A percentile compares a stretch with the other conserved stretches of the same genome.
Evolutionary conservation across 441 rosid species (phyloP).

Genomic region (Raphanus hybrid): DNA sequence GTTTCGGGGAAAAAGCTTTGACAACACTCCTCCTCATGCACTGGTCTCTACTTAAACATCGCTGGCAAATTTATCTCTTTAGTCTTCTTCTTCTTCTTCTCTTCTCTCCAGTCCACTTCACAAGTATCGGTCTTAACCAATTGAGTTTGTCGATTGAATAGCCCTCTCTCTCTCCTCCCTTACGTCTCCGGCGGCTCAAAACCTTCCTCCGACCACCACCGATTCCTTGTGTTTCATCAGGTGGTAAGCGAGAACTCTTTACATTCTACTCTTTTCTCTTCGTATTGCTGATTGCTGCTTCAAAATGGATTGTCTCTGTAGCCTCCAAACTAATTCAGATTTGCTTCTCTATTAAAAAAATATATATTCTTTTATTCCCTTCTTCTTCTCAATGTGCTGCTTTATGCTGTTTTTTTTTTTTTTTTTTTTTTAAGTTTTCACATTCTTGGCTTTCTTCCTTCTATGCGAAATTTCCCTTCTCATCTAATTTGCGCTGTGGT

Average conservation of each 20-base stretch:
- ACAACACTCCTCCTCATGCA: conserved; percentile 28
- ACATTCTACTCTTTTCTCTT: conserved; percentile 25
- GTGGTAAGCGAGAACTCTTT: conserved; percentile 20
- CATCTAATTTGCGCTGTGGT: conserved; percentile 4
- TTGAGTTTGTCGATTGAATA: conserved; percentile 11
- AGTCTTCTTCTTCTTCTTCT: neutral
- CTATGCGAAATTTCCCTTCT: conserved; percentile 20
- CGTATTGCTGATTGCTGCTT: conserved; percentile 16
- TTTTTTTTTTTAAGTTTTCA: conserved; percentile 15
- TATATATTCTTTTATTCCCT: neutral
- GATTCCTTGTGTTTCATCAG: neutral
- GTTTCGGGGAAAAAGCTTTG: neutral
- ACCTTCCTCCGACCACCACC: conserved; percentile 13
- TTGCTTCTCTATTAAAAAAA: neutral
- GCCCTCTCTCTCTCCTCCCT: neutral
- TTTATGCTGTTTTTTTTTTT: neutral
- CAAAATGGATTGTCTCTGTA: neutral
- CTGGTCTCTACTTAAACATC: neutral
- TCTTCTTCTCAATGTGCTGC: neutral
- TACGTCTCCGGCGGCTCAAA: conserved; percentile 15
- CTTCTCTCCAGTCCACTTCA: neutral
- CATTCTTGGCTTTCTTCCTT: conserved; percentile 10
- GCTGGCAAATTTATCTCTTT: conserved; percentile 8
- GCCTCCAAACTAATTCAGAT: conserved; percentile 7
- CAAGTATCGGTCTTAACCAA: neutral